Base-by-base conservation (phyloP, 2,329 filamentous ascomycete species). In the Rhinocladiella similis region DNA sequence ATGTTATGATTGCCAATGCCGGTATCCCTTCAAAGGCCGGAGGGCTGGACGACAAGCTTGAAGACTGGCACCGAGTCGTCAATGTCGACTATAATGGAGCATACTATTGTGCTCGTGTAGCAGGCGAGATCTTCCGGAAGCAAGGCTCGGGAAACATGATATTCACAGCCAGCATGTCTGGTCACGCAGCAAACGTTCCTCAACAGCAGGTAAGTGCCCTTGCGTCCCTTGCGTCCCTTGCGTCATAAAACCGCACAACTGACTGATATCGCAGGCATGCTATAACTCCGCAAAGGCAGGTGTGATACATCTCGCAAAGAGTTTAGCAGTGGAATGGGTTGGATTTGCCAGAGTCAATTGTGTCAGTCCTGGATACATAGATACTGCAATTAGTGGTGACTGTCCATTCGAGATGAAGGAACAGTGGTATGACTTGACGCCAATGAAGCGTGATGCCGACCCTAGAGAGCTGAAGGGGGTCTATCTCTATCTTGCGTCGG, bases 241-340 rank as follows among this genome's bases (percentile, higher is more conserved):
- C n/a, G n/a, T n/a, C n/a, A n/a, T n/a, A n/a, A n/a, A n/a, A n/a
- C 92, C 97, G 66, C 92, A 96, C 65, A 80, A 80, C 64, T 79
- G 70, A 67, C 77, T 84, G 18, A 84, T 91, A 74, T 69, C 85
- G 63, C 88, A 92, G 74, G 79, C 85, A 88, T 89, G 13, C 66
- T 73, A 73, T 53, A 73, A 73, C 50, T 66, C 70, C 1, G 69
- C 68, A 5, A 73, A 73, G 59, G 71, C 71, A 1, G 70, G 57
- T 0, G 67, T 71, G 5, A 66, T 72, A 7, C 69, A 73, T 41
- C 50, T 76, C 27, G 72, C 71, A 1, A 73, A 74, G 57, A 74
- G 71, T 25, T 61, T 74, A 20, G 65, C 70, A 2, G 68, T 72
- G 1, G 70, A 73, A 48, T 74, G 72, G 68, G 68, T 71, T 9